Percentiles rank a stretch among this genome's conserved stretches.
These are phyloP conservation scores for Zoysia japonica DNA, from an alignment of 176 grass and related monocot genomes.

Conservation along the genomic window DNA sequence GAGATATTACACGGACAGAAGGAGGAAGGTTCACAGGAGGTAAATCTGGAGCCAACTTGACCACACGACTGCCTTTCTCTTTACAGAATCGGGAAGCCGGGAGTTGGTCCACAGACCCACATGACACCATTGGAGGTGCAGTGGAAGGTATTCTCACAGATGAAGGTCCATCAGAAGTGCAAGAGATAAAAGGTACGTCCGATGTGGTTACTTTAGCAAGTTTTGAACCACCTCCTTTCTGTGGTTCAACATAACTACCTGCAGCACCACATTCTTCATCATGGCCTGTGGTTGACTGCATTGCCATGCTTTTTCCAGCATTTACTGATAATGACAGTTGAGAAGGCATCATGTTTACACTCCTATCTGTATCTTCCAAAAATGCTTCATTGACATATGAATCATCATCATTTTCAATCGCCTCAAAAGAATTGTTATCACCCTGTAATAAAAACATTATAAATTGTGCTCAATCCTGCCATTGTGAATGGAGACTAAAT, in stretches of 20 bases:
- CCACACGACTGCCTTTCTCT: slow-evolving; percentile 66
- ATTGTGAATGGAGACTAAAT: slow-evolving; percentile 21
- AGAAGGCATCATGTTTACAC: slow-evolving; percentile 27
- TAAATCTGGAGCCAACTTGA: slow-evolving; percentile 92
- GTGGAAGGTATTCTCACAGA: slow-evolving; percentile 28
- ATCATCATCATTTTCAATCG: slow-evolving; percentile 76
- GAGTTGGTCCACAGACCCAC: slow-evolving; percentile 29
- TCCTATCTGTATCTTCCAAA: slow-evolving; percentile 70
- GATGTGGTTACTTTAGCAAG: slow-evolving; percentile 33
- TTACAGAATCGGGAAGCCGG: slow-evolving; percentile 31
- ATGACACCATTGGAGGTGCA: slow-evolving; percentile 13
- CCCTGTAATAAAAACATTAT: slow-evolving; percentile 45
- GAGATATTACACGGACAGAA: slow-evolving; percentile 74
- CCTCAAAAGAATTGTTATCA: slow-evolving; percentile 53
- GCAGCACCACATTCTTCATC: slow-evolving; percentile 45
- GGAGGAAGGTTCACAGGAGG: slow-evolving; percentile 91
- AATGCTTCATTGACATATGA: slow-evolving; percentile 97
- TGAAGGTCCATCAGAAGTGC: slow-evolving; percentile 41
- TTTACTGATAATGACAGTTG: slow-evolving; percentile 41
- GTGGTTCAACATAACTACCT: slow-evolving; percentile 41
- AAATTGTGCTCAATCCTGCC: slow-evolving; percentile 15
- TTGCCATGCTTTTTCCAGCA: slow-evolving; percentile 34
- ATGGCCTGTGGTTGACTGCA: slow-evolving; percentile 30
- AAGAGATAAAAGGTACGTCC: slow-evolving; percentile 38
- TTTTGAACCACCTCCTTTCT: slow-evolving; percentile 35